A percentile compares a stretch with the other conserved stretches of the same genome.
Evolutionary conservation across 169 alveolate species (phyloP).

Genomic region (Eimeria acervulina): DNA sequence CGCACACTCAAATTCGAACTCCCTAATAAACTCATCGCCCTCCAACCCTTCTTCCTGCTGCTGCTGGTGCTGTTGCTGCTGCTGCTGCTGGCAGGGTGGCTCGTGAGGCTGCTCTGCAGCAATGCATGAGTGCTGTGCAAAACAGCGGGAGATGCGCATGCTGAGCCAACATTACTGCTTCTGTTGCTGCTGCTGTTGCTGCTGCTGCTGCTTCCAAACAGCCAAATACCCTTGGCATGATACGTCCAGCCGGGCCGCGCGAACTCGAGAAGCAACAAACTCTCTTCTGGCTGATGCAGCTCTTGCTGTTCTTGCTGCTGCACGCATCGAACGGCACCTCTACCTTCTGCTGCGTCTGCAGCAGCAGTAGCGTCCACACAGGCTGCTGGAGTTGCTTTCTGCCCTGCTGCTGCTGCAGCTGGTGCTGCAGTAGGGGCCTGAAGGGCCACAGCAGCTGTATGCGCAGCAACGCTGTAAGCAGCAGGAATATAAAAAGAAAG

Average conservation of each 20-base stretch:
- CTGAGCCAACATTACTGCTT: background rate
- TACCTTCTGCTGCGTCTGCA: too few relatives aligned
- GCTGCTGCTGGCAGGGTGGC: slow-evolving; percentile 4
- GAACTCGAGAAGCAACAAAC: slow-evolving; percentile 59
- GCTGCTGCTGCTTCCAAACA: background rate
- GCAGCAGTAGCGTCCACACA: background rate
- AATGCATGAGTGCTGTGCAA: background rate
- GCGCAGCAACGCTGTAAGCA: slow-evolving; percentile 35
- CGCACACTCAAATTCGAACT: slow-evolving; percentile 71
- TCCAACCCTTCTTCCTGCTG: slow-evolving; percentile 11
- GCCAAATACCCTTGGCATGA: slow-evolving; percentile 79
- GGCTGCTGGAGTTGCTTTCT: background rate
- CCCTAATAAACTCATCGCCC: slow-evolving; percentile 51
- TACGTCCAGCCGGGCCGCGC: slow-evolving; percentile 78
- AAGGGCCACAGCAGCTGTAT: slow-evolving; percentile 8
- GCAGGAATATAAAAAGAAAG: slow-evolving; percentile 56
- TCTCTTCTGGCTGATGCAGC: background rate
- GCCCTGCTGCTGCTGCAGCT: background rate
- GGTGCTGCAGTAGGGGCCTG: background rate
- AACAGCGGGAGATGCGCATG: background rate
- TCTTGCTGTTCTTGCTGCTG: too few relatives aligned
- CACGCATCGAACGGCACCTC: too few relatives aligned
- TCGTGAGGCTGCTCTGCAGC: background rate
- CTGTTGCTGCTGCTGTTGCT: background rate
- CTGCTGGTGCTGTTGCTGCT: slow-evolving; percentile 15